phyloP scores from a whole-genome alignment of 176 grass and related monocot species.

The Lolium perenne region DNA sequence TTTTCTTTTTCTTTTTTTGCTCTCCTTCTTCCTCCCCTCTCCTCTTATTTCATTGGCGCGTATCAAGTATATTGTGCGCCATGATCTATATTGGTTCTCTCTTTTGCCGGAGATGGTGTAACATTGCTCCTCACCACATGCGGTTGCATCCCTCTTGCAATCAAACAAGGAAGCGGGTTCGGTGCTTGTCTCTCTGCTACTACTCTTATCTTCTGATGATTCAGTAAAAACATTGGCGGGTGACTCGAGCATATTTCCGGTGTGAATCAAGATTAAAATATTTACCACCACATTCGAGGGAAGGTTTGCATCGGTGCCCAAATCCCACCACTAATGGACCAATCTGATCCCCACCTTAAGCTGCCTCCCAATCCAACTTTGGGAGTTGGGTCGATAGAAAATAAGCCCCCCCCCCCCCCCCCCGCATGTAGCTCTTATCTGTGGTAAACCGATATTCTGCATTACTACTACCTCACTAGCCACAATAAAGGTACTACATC shows the following conservation, averaged over 20 bases:
- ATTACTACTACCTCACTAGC: too few relatives aligned
- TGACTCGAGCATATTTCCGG: not conserved
- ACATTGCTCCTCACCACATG: slow-evolving; percentile 37
- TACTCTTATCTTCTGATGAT: not conserved
- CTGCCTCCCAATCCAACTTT: too few relatives aligned
- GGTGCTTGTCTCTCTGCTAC: not conserved
- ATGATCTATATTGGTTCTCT: slow-evolving; percentile 26
- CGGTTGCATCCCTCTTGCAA: slow-evolving; percentile 28
- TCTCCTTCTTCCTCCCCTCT: not conserved
- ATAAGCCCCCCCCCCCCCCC: too few relatives aligned
- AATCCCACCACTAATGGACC: too few relatives aligned
- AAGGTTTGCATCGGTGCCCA: too few relatives aligned
- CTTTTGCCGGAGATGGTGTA: slow-evolving; percentile 28
- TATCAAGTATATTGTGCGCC: slow-evolving; percentile 42
- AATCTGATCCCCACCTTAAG: too few relatives aligned
- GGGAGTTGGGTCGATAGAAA: too few relatives aligned
- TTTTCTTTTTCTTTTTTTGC: not conserved
- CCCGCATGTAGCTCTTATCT: too few relatives aligned
- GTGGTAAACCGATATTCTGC: too few relatives aligned
- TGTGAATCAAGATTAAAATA: not conserved
- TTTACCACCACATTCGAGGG: too few relatives aligned
- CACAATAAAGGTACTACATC: too few relatives aligned
- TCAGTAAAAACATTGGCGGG: not conserved
- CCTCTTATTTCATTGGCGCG: slow-evolving; percentile 24
- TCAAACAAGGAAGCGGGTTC: not conserved